Conservation (phyloP, 257 asterid species). For the Lycium barbarum region DNA sequence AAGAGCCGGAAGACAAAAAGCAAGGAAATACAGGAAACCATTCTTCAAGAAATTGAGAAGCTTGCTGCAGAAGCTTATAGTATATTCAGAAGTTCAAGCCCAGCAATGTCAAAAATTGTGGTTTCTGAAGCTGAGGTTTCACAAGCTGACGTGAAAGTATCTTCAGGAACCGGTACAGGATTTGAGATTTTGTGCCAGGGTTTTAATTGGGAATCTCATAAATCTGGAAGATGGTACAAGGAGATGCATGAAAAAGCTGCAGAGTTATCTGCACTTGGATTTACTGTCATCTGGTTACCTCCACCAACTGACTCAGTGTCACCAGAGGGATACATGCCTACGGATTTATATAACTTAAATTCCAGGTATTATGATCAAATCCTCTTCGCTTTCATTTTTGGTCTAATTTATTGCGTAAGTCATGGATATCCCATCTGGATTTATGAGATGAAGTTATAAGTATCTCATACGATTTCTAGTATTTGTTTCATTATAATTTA, state of each 20-base stretch:
- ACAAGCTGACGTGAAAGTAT: constrained; percentile 51
- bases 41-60: constrained; percentile 98
- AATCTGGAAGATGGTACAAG: constrained; percentile 88
- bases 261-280: constrained; percentile 79
- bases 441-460: not conserved
- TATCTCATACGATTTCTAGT: not conserved
- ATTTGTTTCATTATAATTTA: not conserved
- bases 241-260: constrained; percentile 76
- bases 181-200: constrained; percentile 91
- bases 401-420: not conserved
- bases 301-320: constrained; percentile 99
- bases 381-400: not conserved
- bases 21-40: constrained; percentile 73
- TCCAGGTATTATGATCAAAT: constrained; percentile 69
- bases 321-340: constrained; percentile 98
- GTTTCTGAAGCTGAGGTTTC: constrained; percentile 48
- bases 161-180: constrained; percentile 94
- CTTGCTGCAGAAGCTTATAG: constrained; percentile 99
- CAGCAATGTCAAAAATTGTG: constrained; percentile 50
- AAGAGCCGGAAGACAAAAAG: constrained; percentile 63
- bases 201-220: constrained; percentile 97
- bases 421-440: constrained; percentile 6
- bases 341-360: constrained; percentile 85
- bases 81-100: constrained; percentile 74
- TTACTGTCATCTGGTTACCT: constrained; percentile 93